These are phyloP conservation scores for Bacterosira constricta DNA, from an alignment of 108 stramenopile genomes.

Conservation along the genomic window DNA sequence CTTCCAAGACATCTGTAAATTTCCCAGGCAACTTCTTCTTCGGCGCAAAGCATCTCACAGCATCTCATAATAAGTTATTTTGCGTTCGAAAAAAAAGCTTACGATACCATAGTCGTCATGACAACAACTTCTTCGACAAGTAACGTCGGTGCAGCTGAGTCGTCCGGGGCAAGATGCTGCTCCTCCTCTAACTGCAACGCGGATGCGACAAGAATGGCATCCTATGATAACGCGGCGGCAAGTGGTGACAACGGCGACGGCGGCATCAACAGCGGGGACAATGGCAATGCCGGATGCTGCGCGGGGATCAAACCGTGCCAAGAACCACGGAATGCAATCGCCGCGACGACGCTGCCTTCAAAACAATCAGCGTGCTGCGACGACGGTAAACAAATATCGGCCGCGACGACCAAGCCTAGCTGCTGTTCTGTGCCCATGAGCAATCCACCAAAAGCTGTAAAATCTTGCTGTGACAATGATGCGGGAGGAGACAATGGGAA, in stretches of 20 bases:
- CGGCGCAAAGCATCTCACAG: too few species aligned
- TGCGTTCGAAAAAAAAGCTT: too few species aligned
- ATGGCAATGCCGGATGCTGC: neutral
- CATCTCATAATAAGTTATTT: too few species aligned
- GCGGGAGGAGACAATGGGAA: neutral
- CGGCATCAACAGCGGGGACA: neutral
- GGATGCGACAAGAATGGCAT: too few species aligned
- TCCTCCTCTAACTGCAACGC: too few species aligned
- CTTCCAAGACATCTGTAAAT: too few species aligned
- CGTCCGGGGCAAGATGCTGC: too few species aligned
- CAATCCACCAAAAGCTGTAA: neutral
- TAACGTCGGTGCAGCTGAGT: too few species aligned
- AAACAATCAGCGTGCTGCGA: neutral
- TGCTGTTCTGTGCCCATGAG: neutral
- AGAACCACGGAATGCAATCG: neutral
- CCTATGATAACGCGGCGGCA: neutral
- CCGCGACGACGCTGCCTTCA: too few species aligned
- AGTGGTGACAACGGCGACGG: neutral
- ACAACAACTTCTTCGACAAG: neutral
- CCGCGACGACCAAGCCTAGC: neutral
- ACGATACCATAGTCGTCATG: neutral
- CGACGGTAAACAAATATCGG: neutral
- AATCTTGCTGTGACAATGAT: neutral
- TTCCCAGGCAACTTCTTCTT: too few species aligned
- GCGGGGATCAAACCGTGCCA: neutral